phyloP scores from a whole-genome alignment of 306 rosid species.

The Begonia peltatifolia region DNA sequence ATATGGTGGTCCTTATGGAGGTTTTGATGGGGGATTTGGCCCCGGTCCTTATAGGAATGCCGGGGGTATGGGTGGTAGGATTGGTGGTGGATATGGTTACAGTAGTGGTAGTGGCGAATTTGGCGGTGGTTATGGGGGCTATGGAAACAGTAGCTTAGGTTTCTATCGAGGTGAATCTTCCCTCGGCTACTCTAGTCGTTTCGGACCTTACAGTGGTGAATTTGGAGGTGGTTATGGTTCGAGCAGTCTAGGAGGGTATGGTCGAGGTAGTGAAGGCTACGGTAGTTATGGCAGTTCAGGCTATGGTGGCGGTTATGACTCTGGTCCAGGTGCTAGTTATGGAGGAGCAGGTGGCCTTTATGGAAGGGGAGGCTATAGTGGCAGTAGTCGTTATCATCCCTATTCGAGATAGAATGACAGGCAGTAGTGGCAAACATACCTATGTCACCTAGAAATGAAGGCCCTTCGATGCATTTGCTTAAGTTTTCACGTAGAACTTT shows the following conservation, averaged over 20 bases:
- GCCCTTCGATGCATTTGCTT: conserved; percentile 24
- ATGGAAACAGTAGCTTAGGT: conserved; percentile 48
- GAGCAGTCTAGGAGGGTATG: conserved; percentile 43
- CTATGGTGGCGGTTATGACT: conserved; percentile 42
- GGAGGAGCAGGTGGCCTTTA: conserved; percentile 45
- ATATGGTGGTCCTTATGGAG: conserved; percentile 67
- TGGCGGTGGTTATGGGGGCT: conserved; percentile 43
- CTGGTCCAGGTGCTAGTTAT: conserved; percentile 40
- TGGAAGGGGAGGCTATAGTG: conserved; percentile 60
- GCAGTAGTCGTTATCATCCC: conserved; percentile 59
- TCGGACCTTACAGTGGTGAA: conserved; percentile 44
- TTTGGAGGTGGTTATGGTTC: conserved; percentile 40
- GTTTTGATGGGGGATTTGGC: conserved; percentile 62
- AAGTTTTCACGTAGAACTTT: conserved; percentile 30
- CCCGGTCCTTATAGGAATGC: conserved; percentile 81
- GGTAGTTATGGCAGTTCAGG: conserved; percentile 38
- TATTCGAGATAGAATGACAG: conserved; percentile 35
- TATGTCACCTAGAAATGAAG: conserved; percentile 30
- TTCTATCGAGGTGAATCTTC: conserved; percentile 46
- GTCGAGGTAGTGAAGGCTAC: conserved; percentile 47
- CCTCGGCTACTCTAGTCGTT: conserved; percentile 43
- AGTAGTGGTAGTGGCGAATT: conserved; percentile 39
- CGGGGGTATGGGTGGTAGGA: conserved; percentile 58
- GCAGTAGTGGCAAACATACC: conserved; percentile 20
- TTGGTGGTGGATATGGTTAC: conserved; percentile 46